Percentiles rank a stretch among this genome's conserved stretches.
phyloP scores from a whole-genome alignment of 2,329 filamentous ascomycete genomes.

The Bisporella sp. region DNA sequence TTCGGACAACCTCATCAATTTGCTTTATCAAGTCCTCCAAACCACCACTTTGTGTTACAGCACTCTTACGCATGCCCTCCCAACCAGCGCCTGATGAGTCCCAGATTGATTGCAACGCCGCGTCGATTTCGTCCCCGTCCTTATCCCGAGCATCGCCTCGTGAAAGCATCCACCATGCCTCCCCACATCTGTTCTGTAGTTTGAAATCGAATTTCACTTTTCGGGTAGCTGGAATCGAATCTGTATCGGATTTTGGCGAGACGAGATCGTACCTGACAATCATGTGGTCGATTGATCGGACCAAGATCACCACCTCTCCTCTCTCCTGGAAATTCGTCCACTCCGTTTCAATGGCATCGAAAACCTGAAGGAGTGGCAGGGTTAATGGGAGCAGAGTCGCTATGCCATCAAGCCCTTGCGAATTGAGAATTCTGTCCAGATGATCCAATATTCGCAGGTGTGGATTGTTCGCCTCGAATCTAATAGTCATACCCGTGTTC shows the following conservation, averaged over 20 bases:
- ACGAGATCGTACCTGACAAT: slow-evolving; percentile 45
- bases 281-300: slow-evolving; percentile 50
- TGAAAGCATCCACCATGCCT: slow-evolving; percentile 28
- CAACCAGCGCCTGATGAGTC: slow-evolving; percentile 37
- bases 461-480: slow-evolving; percentile 56
- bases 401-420: slow-evolving; percentile 40
- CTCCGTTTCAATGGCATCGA: slow-evolving; percentile 52
- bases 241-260: slow-evolving; percentile 21
- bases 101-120: slow-evolving; percentile 39
- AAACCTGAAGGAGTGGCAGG: slow-evolving; percentile 55
- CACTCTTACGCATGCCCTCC: slow-evolving; percentile 40
- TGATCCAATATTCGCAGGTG: slow-evolving; percentile 57
- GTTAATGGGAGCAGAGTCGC: slow-evolving; percentile 51
- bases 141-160: slow-evolving; percentile 21
- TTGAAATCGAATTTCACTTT: slow-evolving; percentile 46
- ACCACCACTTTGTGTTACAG: slow-evolving; percentile 35
- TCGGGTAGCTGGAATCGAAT: slow-evolving; percentile 21
- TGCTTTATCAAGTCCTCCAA: slow-evolving; percentile 30
- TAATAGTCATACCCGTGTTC: slow-evolving; percentile 44
- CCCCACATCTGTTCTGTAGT: slow-evolving; percentile 40
- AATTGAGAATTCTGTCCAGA: slow-evolving; percentile 52
- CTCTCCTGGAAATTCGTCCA: slow-evolving; percentile 39
- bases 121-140: slow-evolving; percentile 28
- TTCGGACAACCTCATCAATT: slow-evolving; percentile 20
- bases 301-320: slow-evolving; percentile 43